Conservation (phyloP, 2,329 filamentous ascomycete genomes). For the Pezicula carpinea region DNA sequence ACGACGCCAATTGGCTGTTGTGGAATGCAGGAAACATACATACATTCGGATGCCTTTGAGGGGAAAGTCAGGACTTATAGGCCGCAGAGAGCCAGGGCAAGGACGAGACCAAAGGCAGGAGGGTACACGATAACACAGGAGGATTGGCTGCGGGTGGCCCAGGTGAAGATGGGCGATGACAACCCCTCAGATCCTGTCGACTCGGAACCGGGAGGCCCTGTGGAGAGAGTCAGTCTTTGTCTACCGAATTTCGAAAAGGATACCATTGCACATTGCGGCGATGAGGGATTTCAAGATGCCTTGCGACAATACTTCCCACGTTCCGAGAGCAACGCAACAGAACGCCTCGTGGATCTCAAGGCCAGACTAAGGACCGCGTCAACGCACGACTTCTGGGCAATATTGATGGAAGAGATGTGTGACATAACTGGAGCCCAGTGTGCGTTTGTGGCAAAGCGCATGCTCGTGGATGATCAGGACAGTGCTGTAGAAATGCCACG, state of each 20-base stretch:
- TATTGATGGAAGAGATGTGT: slow-evolving; percentile 60
- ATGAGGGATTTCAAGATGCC: slow-evolving; percentile 23
- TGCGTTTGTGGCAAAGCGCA: slow-evolving; percentile 62
- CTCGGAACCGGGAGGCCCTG: slow-evolving; percentile 9
- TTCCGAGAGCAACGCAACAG: slow-evolving; percentile 55
- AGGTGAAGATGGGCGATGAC: slow-evolving; percentile 12
- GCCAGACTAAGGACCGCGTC: slow-evolving; percentile 44
- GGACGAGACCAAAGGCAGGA: slow-evolving; percentile 12
- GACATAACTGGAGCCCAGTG: slow-evolving; percentile 60
- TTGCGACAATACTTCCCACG: slow-evolving; percentile 33
- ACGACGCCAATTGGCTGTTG: slow-evolving; percentile 5
- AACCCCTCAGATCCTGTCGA: slow-evolving; percentile 4
- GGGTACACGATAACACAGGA: slow-evolving; percentile 9
- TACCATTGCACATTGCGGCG: slow-evolving; percentile 22
- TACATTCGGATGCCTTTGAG: slow-evolving; percentile 10
- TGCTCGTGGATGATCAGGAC: slow-evolving; percentile 53
- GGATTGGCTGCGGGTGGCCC: slow-evolving; percentile 6
- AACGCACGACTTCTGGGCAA: slow-evolving; percentile 58
- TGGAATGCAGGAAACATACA: slow-evolving; percentile 20
- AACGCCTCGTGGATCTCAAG: slow-evolving; percentile 57
- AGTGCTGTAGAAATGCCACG: slow-evolving; percentile 55
- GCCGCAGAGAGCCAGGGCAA: slow-evolving; percentile 17
- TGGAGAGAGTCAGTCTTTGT: slow-evolving; percentile 25
- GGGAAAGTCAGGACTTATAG: slow-evolving; percentile 20
- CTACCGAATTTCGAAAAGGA: slow-evolving; percentile 21